Evolutionary conservation across 768 basidiomycete species (phyloP), one percentile per base, ranked within the genome.

Genomic region (Piloderma croceum): DNA sequence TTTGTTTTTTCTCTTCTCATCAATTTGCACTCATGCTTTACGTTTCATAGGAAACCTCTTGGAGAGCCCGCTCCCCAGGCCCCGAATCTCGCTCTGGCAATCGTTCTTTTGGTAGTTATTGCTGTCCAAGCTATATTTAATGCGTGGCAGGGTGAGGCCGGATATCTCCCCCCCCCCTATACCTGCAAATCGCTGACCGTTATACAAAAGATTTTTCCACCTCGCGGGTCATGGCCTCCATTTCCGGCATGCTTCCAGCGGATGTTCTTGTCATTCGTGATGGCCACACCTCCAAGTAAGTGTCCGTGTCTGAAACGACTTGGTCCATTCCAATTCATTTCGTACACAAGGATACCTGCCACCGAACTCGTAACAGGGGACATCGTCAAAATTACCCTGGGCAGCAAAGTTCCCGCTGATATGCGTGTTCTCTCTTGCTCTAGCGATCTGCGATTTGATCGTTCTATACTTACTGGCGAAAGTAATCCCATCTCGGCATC

Each of bases 381-480:
- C 51, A 56, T 87, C 21, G 72, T 84, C 38, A 64, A 68, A 1
- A 71, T 86, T 51, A 61, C 62, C 19, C 71, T 83, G 41, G 84
- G 84, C 19, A 76, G 79, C 51, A 77, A 81, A 12, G 72, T 85
- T 2, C 84, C 84, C 0, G 83, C 83, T 4, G 84, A 87, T 50
- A 43, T 86, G 12, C 71, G 77, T 36, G 62, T 87, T n/a, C 68
- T 83, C 24, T 65, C 77, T 4, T 70, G 69, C 18, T 74, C 72
- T 17, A 60, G 70, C 3, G 81, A 83, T 51, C 57, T 81, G 27
- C 69, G 69, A 41, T 75, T 82, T 34, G 82, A 83, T 48, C 65
- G 79, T 22, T 73, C 77, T 23, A 69, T 83, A 27, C 65, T 84
- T n/a, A 84, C 82, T 4, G 78, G 77, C 12, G 77, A 79, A 58